Percentiles rank a stretch among this genome's conserved stretches.
These are phyloP conservation scores for Pterocarpus macrocarpus DNA, from an alignment of 306 rosid genomes.

Conservation along the genomic window DNA sequence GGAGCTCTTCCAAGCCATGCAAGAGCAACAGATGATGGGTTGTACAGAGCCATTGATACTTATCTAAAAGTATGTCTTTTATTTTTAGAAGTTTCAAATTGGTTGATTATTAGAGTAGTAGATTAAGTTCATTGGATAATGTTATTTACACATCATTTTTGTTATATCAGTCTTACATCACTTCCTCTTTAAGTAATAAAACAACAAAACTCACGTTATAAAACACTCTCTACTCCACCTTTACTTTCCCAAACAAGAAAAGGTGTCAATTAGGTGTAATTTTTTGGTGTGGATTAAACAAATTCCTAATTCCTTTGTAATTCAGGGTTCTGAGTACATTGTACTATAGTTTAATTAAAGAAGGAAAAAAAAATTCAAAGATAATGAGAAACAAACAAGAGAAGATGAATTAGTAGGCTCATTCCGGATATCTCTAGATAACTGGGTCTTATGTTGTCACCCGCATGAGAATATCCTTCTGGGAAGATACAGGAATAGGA, in stretches of 20 bases:
- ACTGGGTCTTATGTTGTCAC: slow-evolving; percentile 25
- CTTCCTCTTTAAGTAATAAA: no score
- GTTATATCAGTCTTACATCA: no score
- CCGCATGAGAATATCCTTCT: slow-evolving; percentile 28
- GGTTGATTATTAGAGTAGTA: background rate
- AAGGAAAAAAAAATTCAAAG: background rate
- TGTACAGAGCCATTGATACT: slow-evolving; percentile 95
- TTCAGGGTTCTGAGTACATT: background rate
- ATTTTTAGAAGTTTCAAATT: background rate
- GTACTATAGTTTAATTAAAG: background rate
- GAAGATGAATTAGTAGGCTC: background rate
- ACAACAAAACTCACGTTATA: background rate
- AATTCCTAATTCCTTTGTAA: background rate
- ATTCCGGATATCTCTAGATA: background rate
- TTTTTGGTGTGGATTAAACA: no score
- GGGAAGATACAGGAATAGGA: background rate
- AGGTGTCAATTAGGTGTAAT: no score
- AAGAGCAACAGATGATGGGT: slow-evolving; percentile 83
- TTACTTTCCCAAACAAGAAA: no score
- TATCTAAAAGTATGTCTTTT: slow-evolving; percentile 76
- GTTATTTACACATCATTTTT: background rate
- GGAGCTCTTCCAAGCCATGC: slow-evolving; percentile 79
- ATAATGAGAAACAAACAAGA: slow-evolving; percentile 1
- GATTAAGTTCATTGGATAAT: background rate
- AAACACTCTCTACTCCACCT: no score